Conservation (phyloP, 2,329 filamentous ascomycete genomes). For the Phialocephala subalpina region DNA sequence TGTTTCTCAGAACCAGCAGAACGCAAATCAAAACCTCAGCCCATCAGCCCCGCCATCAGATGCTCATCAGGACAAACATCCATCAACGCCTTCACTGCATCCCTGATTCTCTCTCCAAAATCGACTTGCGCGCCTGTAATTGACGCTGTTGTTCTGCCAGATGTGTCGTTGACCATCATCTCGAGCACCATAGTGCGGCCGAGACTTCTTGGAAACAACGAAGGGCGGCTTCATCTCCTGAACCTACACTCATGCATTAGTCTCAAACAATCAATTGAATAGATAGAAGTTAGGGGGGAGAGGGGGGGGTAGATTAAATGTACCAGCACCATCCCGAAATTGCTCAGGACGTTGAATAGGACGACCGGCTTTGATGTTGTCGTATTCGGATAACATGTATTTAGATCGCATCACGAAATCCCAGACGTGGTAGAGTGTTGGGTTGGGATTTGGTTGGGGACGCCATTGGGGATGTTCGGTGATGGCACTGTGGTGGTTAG, state of each 20-base stretch:
- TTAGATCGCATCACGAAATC: slow-evolving; percentile 52
- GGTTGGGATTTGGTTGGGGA: slow-evolving; percentile 37
- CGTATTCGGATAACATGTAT: slow-evolving; percentile 52
- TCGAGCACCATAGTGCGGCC: slow-evolving; percentile 34
- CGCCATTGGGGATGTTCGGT: slow-evolving; percentile 30
- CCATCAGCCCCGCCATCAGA: slow-evolving; percentile 19
- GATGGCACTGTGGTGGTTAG: slow-evolving; percentile 28
- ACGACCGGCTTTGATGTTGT: slow-evolving; percentile 47
- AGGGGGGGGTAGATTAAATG: not conserved
- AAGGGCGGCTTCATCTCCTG: slow-evolving; percentile 29
- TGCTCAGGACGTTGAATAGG: slow-evolving; percentile 47
- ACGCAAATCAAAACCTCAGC: not conserved
- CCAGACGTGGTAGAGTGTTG: slow-evolving; percentile 49
- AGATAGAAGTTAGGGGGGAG: no score
- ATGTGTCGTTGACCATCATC: slow-evolving; percentile 35
- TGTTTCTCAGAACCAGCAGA: no score
- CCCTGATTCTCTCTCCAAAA: slow-evolving; percentile 30
- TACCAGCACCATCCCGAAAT: slow-evolving; percentile 39
- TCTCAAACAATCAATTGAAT: no score
- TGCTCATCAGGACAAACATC: slow-evolving; percentile 24
- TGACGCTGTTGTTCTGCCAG: slow-evolving; percentile 32
- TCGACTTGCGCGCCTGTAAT: slow-evolving; percentile 23
- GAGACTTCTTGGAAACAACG: slow-evolving; percentile 33
- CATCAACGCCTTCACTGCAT: slow-evolving; percentile 29
- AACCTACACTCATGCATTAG: slow-evolving; percentile 23